Evolutionary conservation across 2,329 filamentous ascomycete species (phyloP), one percentile per base, ranked within the genome.

Genomic region (Paracamarosporium sp.): DNA sequence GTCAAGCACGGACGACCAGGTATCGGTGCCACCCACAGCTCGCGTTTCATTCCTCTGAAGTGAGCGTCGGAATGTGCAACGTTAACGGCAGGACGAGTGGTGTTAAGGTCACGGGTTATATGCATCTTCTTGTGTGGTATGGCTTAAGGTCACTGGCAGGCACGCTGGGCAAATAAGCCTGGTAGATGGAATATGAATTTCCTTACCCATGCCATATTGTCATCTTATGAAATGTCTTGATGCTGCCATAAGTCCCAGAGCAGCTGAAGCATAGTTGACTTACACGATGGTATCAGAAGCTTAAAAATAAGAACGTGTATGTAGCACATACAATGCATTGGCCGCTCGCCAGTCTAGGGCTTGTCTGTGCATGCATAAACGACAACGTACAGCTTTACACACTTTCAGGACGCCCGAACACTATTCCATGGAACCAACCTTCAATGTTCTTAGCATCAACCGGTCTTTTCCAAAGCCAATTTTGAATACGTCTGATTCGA

Each of bases 11-110:
- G 95, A 89, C 88, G 95, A 84, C 95, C 95, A 79, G 95, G 95
- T 98, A 99, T 99, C 80, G 95, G 95, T 96, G 95, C 95, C 79
- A 99, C 95, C 76, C 93, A 99, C 91, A 98, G 94, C 86, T 99
- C 95, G 83, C 93, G 95, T 90, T 99, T 99, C 91, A 99, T 99
- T 88, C 95, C 95, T 83, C 91, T 99, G 83, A 99, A 99, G 88
- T 98, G 97, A 79, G 75, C 70, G 46, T 28, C 44, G 44, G 44
- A 47, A 47, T 17, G 28, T 13, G 22, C 28, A 47, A 47, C 44
- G 27, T 47, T 47, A 28, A 17, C 17, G 28, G 44, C n/a, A 31
- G 15, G 15, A 47, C 22, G 36, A 20, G 27, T 22, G 44, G 27
- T 15, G 27, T 47, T 31, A 13, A 33, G 27, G 27, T 47, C 44